Evolutionary conservation across 768 basidiomycete species (phyloP), one percentile per base, ranked within the genome.

Genomic region (Lactarius hengduanensis): DNA sequence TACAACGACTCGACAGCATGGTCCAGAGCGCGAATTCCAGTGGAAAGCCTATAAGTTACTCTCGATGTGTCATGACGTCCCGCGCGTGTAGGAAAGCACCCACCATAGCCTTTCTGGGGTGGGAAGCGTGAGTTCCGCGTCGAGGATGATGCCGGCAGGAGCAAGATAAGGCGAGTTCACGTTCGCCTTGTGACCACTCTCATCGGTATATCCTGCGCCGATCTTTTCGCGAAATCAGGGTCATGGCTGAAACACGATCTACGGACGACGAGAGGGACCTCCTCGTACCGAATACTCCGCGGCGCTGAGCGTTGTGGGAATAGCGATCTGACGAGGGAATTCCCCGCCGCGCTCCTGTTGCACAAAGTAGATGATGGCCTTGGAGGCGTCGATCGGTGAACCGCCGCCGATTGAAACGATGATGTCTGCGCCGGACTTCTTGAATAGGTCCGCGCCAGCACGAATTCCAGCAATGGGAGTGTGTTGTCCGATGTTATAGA

Each of bases 221-320:
- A 82, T 74, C 89, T 90, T 32, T 64, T 22, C 30, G 8, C 22
- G 32, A 38, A 43, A 66, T 57, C 32, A 34, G 59, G 6, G 4
- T 16, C 26, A 65, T 32, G 30, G 41, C 38, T 18, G 9, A 2
- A 55, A 22, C 6, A 18, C 20, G 15, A 59, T 15, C 3, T n/a
- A 26, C 13, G 22, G 36, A 41, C 28, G 47, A n/a, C 34, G 36
- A 34, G 32, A 34, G 36, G 34, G 2, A 47, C 9, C 15, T 72
- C 9, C 15, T 72, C 82, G 62, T 66, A 88, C 89, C 41, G 82
- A 82, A 73, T 89, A 90, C 72, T 91, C 91, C 10, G 90, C 89
- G 1, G 90, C 90, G 70, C 89, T 91, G 41, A 93, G 78, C 5
- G 91, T 92, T 8, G 91, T 94, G 0, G 92, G 92, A 64, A 93